phyloP scores from a whole-genome alignment of 2,329 filamentous ascomycete genomes.

The Fusarium veterinarium region DNA sequence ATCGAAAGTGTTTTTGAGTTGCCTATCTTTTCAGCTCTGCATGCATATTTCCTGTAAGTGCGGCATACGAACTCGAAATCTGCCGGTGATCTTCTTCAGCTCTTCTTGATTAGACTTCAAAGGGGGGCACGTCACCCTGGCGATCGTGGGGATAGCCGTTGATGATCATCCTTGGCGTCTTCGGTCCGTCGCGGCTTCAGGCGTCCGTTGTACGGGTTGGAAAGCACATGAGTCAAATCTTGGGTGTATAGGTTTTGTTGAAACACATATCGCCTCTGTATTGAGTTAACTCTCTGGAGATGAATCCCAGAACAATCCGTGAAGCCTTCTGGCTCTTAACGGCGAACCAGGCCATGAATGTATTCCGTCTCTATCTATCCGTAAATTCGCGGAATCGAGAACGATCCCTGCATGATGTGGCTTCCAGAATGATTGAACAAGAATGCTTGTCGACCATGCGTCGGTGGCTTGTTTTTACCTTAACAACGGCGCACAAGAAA shows the following conservation, averaged over 20 bases:
- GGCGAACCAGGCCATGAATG: neutral
- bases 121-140: conserved; percentile 4
- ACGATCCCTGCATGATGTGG: neutral
- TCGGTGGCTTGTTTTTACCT: conserved; percentile 23
- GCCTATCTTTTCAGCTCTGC: conserved; percentile 25
- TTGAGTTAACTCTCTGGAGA: neutral
- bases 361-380: neutral
- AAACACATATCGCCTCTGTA: neutral
- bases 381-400: neutral
- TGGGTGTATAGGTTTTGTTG: neutral
- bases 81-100: conserved; percentile 33
- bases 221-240: neutral
- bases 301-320: neutral
- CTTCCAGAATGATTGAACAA: neutral
- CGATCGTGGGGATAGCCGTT: conserved; percentile 12
- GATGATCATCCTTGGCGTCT: conserved; percentile 18
- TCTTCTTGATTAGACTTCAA: neutral
- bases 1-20: neutral
- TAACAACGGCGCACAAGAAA: neutral
- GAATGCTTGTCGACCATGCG: neutral
- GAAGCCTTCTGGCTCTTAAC: neutral
- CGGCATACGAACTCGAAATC: conserved; percentile 3
- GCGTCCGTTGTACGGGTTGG: neutral
- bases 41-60: neutral
- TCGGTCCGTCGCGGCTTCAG: neutral